These are phyloP conservation scores for Gardenia jasminoides DNA, from an alignment of 257 asterid species.

Conservation along the genomic window DNA sequence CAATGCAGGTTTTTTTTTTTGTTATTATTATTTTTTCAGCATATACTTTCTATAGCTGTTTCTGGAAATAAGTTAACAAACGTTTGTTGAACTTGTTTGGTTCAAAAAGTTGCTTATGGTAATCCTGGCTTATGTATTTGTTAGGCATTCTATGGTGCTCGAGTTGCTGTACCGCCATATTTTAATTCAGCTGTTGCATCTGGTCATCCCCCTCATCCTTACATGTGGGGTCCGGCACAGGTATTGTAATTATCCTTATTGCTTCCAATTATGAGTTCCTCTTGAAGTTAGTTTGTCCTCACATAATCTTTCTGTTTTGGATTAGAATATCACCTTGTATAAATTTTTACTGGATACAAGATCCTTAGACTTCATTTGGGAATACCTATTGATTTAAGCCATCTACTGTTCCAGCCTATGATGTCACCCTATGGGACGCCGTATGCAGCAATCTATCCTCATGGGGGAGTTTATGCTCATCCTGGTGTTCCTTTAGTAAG, in stretches of 20 bases:
- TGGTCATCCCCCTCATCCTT: constrained; percentile 78
- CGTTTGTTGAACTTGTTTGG: background rate
- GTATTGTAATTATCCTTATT: constrained; percentile 30
- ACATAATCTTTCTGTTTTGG: background rate
- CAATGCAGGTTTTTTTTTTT: constrained; percentile 70
- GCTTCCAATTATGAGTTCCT: background rate
- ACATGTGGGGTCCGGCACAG: constrained; percentile 99
- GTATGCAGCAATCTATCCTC: constrained; percentile 82
- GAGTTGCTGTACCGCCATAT: constrained; percentile 88
- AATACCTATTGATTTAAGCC: constrained; percentile 10
- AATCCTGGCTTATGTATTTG: constrained; percentile 12
- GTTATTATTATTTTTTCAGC: background rate
- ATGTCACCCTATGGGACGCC: constrained; percentile 89
- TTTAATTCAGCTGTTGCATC: constrained; percentile 76
- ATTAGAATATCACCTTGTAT: background rate
- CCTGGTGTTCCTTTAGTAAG: constrained; percentile 89
- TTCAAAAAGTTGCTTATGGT: constrained; percentile 2
- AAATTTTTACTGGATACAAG: background rate
- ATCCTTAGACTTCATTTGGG: background rate
- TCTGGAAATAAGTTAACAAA: background rate
- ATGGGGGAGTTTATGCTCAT: constrained; percentile 83
- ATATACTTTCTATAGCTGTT: background rate
- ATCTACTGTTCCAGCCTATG: constrained; percentile 58
- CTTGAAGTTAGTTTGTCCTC: background rate
- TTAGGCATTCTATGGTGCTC: constrained; percentile 94